These are phyloP conservation scores for Phytophthora constricta DNA, from an alignment of 352 stramenopile species.

Conservation along the genomic window DNA sequence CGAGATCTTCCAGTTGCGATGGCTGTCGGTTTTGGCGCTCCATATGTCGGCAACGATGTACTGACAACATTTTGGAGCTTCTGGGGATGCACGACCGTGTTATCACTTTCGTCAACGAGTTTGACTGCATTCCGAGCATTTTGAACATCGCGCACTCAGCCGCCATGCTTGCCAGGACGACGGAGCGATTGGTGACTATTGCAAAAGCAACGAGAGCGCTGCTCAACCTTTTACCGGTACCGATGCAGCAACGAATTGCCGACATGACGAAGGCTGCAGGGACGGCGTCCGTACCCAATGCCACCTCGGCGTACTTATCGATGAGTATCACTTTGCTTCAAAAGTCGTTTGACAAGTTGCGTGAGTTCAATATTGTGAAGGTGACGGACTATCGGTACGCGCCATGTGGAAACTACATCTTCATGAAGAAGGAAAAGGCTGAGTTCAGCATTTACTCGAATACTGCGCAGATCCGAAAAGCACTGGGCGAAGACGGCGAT, in stretches of 20 bases:
- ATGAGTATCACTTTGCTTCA: slow-evolving; percentile 84
- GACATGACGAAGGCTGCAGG: slow-evolving; percentile 29
- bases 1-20: slow-evolving; percentile 49
- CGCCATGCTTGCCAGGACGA: slow-evolving; percentile 79
- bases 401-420: slow-evolving; percentile 80
- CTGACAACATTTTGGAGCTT: slow-evolving; percentile 53
- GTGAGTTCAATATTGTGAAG: slow-evolving; percentile 76
- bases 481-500: slow-evolving; percentile 53
- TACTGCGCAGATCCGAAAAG: slow-evolving; percentile 46
- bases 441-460: slow-evolving; percentile 61
- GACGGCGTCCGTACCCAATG: slow-evolving; percentile 35
- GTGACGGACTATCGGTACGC: slow-evolving; percentile 69
- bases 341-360: slow-evolving; percentile 80
- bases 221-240: slow-evolving; percentile 65
- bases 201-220: slow-evolving; percentile 77
- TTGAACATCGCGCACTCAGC: slow-evolving; percentile 82
- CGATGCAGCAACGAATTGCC: slow-evolving; percentile 68
- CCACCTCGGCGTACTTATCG: slow-evolving; percentile 72
- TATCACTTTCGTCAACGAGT: slow-evolving; percentile 85
- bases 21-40: slow-evolving; percentile 73
- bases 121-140: slow-evolving; percentile 83
- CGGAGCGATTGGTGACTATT: slow-evolving; percentile 75
- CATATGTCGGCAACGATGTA: slow-evolving; percentile 66
- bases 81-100: slow-evolving; percentile 55
- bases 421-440: slow-evolving; percentile 64